Base-by-base conservation (phyloP, 1,284 basidiomycete species). In the Ustilago hordei region DNA sequence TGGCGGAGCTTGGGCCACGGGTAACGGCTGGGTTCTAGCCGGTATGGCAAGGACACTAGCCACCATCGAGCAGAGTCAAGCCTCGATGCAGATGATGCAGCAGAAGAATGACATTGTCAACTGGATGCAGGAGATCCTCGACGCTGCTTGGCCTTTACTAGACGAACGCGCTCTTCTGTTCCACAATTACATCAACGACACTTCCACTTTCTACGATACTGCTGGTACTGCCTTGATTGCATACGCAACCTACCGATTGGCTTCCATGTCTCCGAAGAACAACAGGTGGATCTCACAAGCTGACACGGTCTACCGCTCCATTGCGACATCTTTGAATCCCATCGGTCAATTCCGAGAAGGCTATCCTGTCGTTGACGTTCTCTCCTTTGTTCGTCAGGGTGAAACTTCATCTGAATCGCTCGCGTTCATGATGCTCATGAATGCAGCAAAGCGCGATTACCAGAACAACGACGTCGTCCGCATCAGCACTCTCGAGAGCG, bases 21-120 rank as follows among this genome's bases (percentile, higher is more conserved):
- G 94, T 0, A 94, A 95, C 63, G 93, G 89, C 0, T 95, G 93
- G 94, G 93, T 91, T 0, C 91, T 92, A 0, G 92, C 91, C 4
- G 94, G 93, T 0, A 94, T 94, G 89, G 88, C 93, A 5, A 91
- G 93, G n/a, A 93, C 94, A 1, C 87, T 92, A 1, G 91, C 90
- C 0, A 93, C 92, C 5, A 91, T 94, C 64, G 87, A 90, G 73
- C 88, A 90, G 61, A 92, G 92, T 1, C 63, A 74, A 0, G 92
- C 88, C 67, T 87, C 89, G 1, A 84, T 86, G 23, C 81, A 86
- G 2, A 88, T 94, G 80, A 81, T 88, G 57, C 83, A 78, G 28
- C 88, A 94, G 84, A 89, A 91, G 69, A 87, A 84, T 0, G 90
- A 94, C 73, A 88, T 95, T 12, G 86, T 87, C 4, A 82, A 83